Conservation (phyloP, 2,329 filamentous ascomycete genomes). For the Blastomyces parvus region DNA sequence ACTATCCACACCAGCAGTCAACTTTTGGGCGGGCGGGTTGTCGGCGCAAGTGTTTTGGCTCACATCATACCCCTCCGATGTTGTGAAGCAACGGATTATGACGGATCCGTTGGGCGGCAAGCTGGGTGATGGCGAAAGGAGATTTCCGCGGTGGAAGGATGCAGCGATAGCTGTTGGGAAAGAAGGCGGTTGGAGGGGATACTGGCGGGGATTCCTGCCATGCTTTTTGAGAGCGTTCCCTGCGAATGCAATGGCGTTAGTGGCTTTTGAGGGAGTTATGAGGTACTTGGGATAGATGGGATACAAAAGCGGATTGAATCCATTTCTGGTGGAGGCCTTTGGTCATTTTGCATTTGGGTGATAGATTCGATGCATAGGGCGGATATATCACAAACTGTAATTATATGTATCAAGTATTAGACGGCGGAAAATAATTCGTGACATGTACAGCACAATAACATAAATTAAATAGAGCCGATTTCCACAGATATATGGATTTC, state of each 20-base stretch:
- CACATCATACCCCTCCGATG: slow-evolving; percentile 81
- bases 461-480: too few relatives aligned
- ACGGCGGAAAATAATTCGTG: not conserved
- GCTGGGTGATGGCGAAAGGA: slow-evolving; percentile 56
- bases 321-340: not conserved
- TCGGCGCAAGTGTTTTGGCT: slow-evolving; percentile 94
- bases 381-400: not conserved
- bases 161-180: slow-evolving; percentile 67
- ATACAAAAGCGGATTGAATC: not conserved
- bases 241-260: slow-evolving; percentile 85
- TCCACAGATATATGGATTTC: not conserved
- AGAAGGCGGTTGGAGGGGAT: slow-evolving; percentile 68
- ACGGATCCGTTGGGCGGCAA: slow-evolving; percentile 74
- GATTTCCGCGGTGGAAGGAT: slow-evolving; percentile 67
- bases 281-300: slow-evolving; percentile 39
- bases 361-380: not conserved
- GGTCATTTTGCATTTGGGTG: not conserved
- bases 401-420: not conserved
- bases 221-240: slow-evolving; percentile 92
- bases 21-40: slow-evolving; percentile 94
- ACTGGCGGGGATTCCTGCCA: slow-evolving; percentile 87
- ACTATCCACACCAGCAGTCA: slow-evolving; percentile 68
- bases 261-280: slow-evolving; percentile 91
- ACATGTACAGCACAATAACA: too few relatives aligned
- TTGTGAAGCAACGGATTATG: slow-evolving; percentile 96